phyloP scores from a whole-genome alignment of 441 rosid species.

The Erodium texanum region DNA sequence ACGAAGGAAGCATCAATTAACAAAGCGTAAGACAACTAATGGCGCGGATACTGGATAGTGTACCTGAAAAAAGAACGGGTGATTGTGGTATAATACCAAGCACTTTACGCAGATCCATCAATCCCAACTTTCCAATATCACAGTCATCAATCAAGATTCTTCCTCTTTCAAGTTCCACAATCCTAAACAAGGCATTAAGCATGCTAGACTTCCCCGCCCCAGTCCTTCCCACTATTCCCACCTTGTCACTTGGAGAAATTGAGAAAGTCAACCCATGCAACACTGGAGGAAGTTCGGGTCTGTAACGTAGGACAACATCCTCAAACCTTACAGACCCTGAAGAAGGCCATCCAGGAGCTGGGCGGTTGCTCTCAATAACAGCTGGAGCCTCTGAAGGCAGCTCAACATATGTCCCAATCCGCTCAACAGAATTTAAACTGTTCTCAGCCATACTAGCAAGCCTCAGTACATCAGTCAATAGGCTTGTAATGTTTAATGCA shows the following conservation, averaged over 20 bases:
- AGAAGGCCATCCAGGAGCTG: constrained; percentile 94
- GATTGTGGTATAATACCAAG: constrained; percentile 91
- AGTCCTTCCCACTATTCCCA: constrained; percentile 91
- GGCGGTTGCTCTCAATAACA: constrained; percentile 59
- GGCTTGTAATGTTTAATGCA: constrained; percentile 67
- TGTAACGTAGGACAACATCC: constrained; percentile 78
- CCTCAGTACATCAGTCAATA: constrained; percentile 70
- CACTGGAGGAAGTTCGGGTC: constrained; percentile 86
- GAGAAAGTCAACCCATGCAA: constrained; percentile 67
- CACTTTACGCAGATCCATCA: constrained; percentile 76
- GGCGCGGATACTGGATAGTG: neutral
- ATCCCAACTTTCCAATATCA: constrained; percentile 65
- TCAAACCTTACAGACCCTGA: constrained; percentile 75
- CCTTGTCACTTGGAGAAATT: constrained; percentile 68
- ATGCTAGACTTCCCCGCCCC: constrained; percentile 97
- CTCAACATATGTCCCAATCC: constrained; percentile 74
- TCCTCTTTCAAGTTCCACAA: constrained; percentile 82
- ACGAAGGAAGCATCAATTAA: neutral
- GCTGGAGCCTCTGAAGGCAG: constrained; percentile 79
- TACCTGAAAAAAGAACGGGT: constrained; percentile 95
- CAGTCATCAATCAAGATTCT: constrained; percentile 66
- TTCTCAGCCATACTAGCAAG: constrained; percentile 89
- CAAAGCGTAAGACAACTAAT: neutral
- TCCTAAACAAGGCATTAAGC: constrained; percentile 84
- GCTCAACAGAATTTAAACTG: constrained; percentile 83